These are phyloP conservation scores for Entophlyctis luteolus DNA, from an alignment of 192 early-diverging fungal genomes.

Conservation along the genomic window DNA sequence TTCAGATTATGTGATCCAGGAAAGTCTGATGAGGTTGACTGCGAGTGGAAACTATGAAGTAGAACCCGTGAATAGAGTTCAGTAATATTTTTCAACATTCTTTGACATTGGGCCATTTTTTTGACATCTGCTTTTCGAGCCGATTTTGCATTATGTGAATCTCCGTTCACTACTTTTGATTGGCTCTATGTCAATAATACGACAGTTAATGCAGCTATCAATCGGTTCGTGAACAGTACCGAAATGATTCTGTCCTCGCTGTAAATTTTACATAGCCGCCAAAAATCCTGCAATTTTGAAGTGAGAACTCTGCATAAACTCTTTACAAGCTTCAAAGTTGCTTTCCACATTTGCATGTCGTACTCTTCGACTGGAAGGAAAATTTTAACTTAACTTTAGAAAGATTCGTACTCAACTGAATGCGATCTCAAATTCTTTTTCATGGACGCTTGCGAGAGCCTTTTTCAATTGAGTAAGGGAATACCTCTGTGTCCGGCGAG, in stretches of 20 bases:
- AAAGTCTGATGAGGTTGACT: conserved; percentile 8
- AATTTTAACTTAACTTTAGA: background rate
- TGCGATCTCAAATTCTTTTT: conserved; percentile 44
- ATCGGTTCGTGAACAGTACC: conserved; percentile 8
- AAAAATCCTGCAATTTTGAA: conserved; percentile 83
- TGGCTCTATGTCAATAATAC: too few species aligned
- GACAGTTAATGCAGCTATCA: too few species aligned
- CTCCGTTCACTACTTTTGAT: too few species aligned
- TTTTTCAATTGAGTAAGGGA: conserved; percentile 27
- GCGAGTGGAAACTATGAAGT: conserved; percentile 43
- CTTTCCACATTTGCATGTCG: conserved; percentile 70
- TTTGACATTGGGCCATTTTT: conserved; percentile 62
- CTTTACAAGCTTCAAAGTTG: conserved; percentile 65
- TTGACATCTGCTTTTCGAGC: conserved; percentile 49
- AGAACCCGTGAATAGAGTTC: conserved; percentile 59
- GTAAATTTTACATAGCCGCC: conserved; percentile 82
- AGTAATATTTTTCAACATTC: conserved; percentile 61
- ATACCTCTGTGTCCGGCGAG: conserved; percentile 6
- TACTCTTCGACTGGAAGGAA: conserved; percentile 54
- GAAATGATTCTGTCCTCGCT: conserved; percentile 80
- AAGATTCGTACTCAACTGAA: conserved; percentile 32
- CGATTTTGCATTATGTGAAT: conserved; percentile 12
- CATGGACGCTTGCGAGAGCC: conserved; percentile 33
- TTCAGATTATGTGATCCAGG: background rate
- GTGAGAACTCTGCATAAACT: conserved; percentile 71